Conservation (phyloP, 495 filamentous ascomycete species). For the Hyaloscypha hepaticicola region DNA sequence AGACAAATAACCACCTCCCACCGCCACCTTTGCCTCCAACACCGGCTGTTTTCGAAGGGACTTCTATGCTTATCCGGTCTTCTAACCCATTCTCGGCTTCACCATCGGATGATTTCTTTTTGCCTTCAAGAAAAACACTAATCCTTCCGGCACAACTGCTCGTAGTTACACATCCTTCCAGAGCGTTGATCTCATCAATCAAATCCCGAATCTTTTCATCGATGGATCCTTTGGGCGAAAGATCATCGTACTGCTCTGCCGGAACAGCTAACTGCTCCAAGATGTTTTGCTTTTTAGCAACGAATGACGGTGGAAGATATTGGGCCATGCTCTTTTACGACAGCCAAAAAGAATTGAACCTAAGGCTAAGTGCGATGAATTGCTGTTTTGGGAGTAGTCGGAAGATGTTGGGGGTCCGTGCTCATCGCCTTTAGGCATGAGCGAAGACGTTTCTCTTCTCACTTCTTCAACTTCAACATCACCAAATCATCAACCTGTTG, state of each 20-base stretch:
- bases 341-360: too few relatives aligned
- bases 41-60: slow-evolving; percentile 37
- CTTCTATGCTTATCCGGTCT: slow-evolving; percentile 1
- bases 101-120: slow-evolving; percentile 37
- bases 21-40: slow-evolving; percentile 79
- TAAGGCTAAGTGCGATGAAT: neutral
- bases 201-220: slow-evolving; percentile 74
- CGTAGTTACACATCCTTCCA: slow-evolving; percentile 78
- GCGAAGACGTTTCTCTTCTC: neutral
- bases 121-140: slow-evolving; percentile 82
- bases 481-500: neutral
- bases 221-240: slow-evolving; percentile 82
- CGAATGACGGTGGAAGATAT: slow-evolving; percentile 43
- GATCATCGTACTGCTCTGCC: slow-evolving; percentile 66
- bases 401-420: neutral
- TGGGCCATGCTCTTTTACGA: slow-evolving; percentile 17
- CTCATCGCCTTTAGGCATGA: neutral
- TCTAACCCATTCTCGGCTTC: neutral
- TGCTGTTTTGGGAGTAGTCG: slow-evolving; percentile 1
- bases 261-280: slow-evolving; percentile 61
- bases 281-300: slow-evolving; percentile 62
- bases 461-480: neutral
- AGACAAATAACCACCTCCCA: slow-evolving; percentile 83
- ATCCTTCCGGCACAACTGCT: slow-evolving; percentile 87
- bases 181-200: slow-evolving; percentile 70